These are phyloP conservation scores for Fusarium transvaalense DNA, from an alignment of 2,329 filamentous ascomycete genomes.

Conservation along the genomic window DNA sequence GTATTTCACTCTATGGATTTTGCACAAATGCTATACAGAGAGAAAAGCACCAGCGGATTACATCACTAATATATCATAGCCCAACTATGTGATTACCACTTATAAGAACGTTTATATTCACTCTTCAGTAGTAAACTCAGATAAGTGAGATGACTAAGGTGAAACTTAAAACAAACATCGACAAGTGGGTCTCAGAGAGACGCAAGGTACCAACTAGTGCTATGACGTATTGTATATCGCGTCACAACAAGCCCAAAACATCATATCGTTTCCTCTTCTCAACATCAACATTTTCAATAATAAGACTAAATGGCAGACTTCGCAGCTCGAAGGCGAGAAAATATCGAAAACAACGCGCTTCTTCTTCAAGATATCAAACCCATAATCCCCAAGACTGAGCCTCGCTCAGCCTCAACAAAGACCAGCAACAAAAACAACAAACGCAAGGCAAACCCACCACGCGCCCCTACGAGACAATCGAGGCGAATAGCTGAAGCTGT, in stretches of 20 bases:
- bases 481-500: constrained; percentile 19
- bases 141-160: too few relatives aligned
- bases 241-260: not conserved
- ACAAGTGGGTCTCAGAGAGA: too few relatives aligned
- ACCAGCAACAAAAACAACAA: not conserved
- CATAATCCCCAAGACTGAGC: not conserved
- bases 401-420: not conserved
- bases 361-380: constrained; percentile 10
- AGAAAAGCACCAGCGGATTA: too few relatives aligned
- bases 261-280: not conserved
- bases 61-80: too few relatives aligned
- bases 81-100: too few relatives aligned
- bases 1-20: too few relatives aligned
- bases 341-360: constrained; percentile 12
- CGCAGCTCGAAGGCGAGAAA: not conserved
- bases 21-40: too few relatives aligned
- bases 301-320: constrained; percentile 13
- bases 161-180: too few relatives aligned
- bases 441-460: not conserved
- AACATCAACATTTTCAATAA: not conserved
- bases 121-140: too few relatives aligned
- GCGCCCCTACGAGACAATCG: constrained; percentile 11
- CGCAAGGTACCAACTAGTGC: not conserved
- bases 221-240: not conserved
- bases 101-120: too few relatives aligned